Conservation (phyloP, 495 filamentous ascomycete genomes). For the Choiromyces venosus region DNA sequence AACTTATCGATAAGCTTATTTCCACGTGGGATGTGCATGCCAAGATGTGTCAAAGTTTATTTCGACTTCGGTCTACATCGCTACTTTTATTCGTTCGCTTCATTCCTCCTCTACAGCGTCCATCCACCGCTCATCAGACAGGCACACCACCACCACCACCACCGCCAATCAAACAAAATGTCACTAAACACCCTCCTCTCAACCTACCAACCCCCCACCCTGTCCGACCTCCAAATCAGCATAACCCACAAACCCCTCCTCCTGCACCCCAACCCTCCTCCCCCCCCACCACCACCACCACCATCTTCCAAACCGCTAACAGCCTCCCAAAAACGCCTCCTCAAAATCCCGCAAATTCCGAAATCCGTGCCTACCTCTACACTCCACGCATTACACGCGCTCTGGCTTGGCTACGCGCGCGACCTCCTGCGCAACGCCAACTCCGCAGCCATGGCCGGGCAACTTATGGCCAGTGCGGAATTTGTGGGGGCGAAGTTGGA, state of each 20-base stretch:
- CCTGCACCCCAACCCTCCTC: neutral
- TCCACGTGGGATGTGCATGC: neutral
- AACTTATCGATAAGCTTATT: neutral
- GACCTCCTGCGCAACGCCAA: neutral
- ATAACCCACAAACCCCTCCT: neutral
- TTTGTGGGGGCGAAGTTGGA: neutral
- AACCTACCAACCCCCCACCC: neutral
- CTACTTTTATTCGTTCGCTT: neutral
- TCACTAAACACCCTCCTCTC: neutral
- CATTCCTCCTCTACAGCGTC: neutral
- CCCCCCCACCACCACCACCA: neutral
- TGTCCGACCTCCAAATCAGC: neutral
- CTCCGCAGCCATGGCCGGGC: neutral
- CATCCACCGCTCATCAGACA: neutral
- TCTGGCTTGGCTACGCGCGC: neutral
- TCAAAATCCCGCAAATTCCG: neutral
- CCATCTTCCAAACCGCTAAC: slow-evolving; percentile 27
- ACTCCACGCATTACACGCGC: neutral
- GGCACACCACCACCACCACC: neutral
- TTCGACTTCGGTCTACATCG: neutral
- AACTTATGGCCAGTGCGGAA: neutral
- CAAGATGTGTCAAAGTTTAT: neutral
- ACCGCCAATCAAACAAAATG: neutral
- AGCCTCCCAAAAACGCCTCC: neutral
- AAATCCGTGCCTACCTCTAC: neutral